Evolutionary conservation across 1,284 basidiomycete genomes (phyloP), one percentile per base, ranked within the genome.

Genomic region (Farysia itapuensis): DNA sequence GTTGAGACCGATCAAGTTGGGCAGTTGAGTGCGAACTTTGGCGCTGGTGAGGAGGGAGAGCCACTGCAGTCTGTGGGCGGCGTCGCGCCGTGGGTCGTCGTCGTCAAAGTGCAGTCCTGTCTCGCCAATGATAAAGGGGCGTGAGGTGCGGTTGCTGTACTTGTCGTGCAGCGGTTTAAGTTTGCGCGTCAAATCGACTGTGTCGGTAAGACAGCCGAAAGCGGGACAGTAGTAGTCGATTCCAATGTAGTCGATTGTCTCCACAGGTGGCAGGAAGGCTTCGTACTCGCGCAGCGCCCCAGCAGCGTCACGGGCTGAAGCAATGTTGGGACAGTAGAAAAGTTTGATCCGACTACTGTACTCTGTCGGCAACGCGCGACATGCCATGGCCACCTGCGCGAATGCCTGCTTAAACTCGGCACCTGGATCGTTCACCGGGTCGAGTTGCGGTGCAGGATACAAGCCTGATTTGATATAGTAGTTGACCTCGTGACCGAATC

Each of bases 211-310:
- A 12, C 22, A 35, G 22, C 48, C 54, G 0, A 25, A 32, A 0
- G 48, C 33, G 11, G 54, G 54, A 15, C 54, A 58, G 44, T 58
- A 58, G 42, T 58, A 58, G 32, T 58, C 54, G 37, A 58, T 52
- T 11, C 54, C 54, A 2, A 58, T 40, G 28, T 52, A 52, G 21
- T 58, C 54, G n/a, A 58, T 24, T 12, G 40, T 18, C 0, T 39
- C 16, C 7, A 58, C 31, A 3, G 29, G 21, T 1, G 54, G 54
- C 3, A 47, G 45, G 39, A 41, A 58, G 5, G 37, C 37, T 7
- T 35, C 19, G 39, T 58, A 58, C 21, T 58, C 54, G 2, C 32
- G 32, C 14, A 35, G n/a, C 4, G 54, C 54, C 16, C 30, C 43
- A 3, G 34, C 13, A 18, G 13, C 11, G 18, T 13, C 19, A 4